These are phyloP conservation scores for Tylopilus felleus DNA, from an alignment of 768 basidiomycete genomes.

Conservation along the genomic window DNA sequence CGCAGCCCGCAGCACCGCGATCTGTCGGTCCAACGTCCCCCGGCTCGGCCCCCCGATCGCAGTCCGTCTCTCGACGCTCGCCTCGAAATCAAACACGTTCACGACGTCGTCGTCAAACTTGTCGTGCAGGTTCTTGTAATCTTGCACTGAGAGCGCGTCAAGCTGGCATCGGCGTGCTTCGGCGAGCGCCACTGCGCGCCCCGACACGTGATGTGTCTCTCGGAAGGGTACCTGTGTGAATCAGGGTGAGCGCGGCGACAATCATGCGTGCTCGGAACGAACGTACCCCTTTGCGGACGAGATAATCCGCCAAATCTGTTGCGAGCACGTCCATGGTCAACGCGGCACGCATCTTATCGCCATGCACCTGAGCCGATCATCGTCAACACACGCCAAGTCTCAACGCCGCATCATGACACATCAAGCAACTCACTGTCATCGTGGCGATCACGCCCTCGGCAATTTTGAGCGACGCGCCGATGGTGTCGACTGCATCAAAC, in stretches of 20 bases:
- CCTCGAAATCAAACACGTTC: slow-evolving; percentile 91
- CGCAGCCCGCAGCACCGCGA: slow-evolving; percentile 65
- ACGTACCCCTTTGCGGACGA: slow-evolving; percentile 95
- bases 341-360: slow-evolving; percentile 84
- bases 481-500: slow-evolving; percentile 89
- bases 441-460: slow-evolving; percentile 94
- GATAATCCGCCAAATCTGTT: slow-evolving; percentile 98
- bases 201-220: slow-evolving; percentile 97
- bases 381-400: background rate
- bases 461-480: slow-evolving; percentile 86
- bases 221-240: slow-evolving; percentile 85
- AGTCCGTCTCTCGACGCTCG: slow-evolving; percentile 86
- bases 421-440: slow-evolving; percentile 57
- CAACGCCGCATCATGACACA: background rate
- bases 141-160: slow-evolving; percentile 72
- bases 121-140: slow-evolving; percentile 72
- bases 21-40: slow-evolving; percentile 82
- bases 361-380: slow-evolving; percentile 64
- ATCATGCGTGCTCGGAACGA: background rate
- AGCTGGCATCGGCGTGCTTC: slow-evolving; percentile 80
- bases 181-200: slow-evolving; percentile 92
- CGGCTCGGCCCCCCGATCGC: slow-evolving; percentile 91
- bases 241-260: background rate
- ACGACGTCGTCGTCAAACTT: slow-evolving; percentile 82
- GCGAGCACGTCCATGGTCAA: slow-evolving; percentile 98